Conservation (phyloP, 352 stramenopile genomes). For the Phytophthora sansomeana region DNA sequence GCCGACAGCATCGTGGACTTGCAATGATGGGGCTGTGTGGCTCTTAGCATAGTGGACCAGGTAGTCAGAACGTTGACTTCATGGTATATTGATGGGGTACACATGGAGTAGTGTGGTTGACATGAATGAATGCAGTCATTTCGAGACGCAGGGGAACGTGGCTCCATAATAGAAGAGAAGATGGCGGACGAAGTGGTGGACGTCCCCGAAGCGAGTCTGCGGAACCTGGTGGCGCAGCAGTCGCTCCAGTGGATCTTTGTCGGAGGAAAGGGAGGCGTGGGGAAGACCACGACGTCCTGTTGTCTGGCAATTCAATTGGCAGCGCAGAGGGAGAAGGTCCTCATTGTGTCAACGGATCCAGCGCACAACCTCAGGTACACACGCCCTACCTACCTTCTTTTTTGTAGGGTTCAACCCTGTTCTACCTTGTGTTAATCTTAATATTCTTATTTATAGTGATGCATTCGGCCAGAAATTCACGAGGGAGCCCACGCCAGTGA, state of each 20-base stretch:
- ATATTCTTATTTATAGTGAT: constrained; percentile 72
- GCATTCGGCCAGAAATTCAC: constrained; percentile 99
- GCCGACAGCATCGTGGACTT: constrained; percentile 42
- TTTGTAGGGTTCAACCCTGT: not conserved
- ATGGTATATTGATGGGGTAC: not conserved
- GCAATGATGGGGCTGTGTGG: not conserved
- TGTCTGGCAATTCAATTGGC: constrained; percentile 95
- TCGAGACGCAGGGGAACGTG: not conserved
- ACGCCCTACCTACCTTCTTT: not conserved
- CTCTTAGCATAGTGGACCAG: not conserved
- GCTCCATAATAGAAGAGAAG: not conserved
- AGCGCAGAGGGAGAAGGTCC: constrained; percentile 94
- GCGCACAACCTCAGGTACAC: constrained; percentile 97
- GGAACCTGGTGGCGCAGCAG: constrained; percentile 91
- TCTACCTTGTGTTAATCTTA: constrained; percentile 5
- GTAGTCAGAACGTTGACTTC: not conserved
- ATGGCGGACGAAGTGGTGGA: constrained; percentile 46
- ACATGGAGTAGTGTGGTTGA: not conserved
- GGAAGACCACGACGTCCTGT: constrained; percentile 98
- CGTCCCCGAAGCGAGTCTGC: constrained; percentile 89
- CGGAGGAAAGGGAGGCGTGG: constrained; percentile 95
- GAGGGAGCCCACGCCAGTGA: constrained; percentile 96
- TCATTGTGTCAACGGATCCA: constrained; percentile 99
- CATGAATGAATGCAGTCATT: not conserved
- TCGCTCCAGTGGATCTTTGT: constrained; percentile 96